Percentiles rank a stretch among this genome's conserved stretches.
Evolutionary conservation across 2,329 filamentous ascomycete species (phyloP).

Genomic region (Fusarium secorum): DNA sequence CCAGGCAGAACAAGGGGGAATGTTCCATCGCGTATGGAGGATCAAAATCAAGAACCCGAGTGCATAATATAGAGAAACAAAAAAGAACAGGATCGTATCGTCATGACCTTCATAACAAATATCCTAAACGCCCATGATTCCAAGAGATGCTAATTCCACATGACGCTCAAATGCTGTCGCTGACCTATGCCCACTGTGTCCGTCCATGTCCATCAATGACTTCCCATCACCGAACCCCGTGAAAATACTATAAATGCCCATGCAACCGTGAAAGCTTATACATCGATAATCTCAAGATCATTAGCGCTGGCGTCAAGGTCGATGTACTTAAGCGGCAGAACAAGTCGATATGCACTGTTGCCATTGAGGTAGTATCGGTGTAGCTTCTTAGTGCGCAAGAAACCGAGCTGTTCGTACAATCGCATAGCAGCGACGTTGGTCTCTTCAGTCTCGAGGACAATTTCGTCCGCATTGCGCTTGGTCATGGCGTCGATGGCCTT

Average conservation of each 20-base stretch:
- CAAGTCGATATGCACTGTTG: constrained; percentile 89
- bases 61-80: not conserved
- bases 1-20: not conserved
- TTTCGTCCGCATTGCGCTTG: constrained; percentile 83
- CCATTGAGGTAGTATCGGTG: constrained; percentile 97
- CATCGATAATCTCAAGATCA: constrained; percentile 46
- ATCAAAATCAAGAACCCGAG: not conserved
- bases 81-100: constrained; percentile 19
- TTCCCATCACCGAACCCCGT: not conserved
- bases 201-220: not conserved
- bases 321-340: constrained; percentile 75
- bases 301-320: constrained; percentile 52
- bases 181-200: not conserved
- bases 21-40: not conserved
- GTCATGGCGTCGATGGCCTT: constrained; percentile 93
- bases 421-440: constrained; percentile 89
- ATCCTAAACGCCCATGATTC: constrained; percentile 21
- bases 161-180: constrained; percentile 11
- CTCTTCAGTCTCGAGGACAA: constrained; percentile 95
- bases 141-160: constrained; percentile 7
- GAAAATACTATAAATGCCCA: not conserved
- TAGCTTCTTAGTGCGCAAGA: constrained; percentile 88
- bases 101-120: constrained; percentile 14
- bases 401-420: constrained; percentile 91
- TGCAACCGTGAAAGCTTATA: constrained; percentile 3